Conservation (phyloP, 108 stramenopile species). For the Stephanodiscus triporus region DNA sequence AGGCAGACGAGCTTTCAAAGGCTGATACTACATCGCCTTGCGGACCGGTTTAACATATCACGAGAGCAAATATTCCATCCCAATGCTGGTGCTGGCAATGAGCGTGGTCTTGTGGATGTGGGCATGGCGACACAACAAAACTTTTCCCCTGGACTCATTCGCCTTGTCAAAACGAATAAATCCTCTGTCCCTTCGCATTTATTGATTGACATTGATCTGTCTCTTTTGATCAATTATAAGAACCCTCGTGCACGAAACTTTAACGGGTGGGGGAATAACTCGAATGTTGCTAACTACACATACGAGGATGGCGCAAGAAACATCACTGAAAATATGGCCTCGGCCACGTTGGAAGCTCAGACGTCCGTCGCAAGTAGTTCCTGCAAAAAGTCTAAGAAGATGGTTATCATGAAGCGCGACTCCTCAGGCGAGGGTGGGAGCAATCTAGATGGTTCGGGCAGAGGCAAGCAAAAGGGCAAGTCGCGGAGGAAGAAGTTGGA, state of each 20-base stretch:
- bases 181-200: slow-evolving; percentile 43
- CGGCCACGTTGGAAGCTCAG: slow-evolving; percentile 12
- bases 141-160: slow-evolving; percentile 38
- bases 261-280: slow-evolving; percentile 1
- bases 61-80: slow-evolving; percentile 55
- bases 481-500: slow-evolving; percentile 53
- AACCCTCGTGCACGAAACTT: slow-evolving; percentile 42
- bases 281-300: neutral
- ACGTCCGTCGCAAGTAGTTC: neutral
- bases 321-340: slow-evolving; percentile 23
- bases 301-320: slow-evolving; percentile 23
- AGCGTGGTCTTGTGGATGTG: slow-evolving; percentile 13
- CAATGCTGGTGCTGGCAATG: neutral
- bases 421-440: slow-evolving; percentile 25
- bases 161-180: slow-evolving; percentile 50
- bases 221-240: slow-evolving; percentile 43
- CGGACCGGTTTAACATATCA: slow-evolving; percentile 84
- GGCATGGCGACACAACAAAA: slow-evolving; percentile 1
- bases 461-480: slow-evolving; percentile 34
- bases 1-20: slow-evolving; percentile 87
- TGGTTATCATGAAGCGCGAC: slow-evolving; percentile 59
- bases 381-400: slow-evolving; percentile 51
- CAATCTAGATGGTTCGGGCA: slow-evolving; percentile 21
- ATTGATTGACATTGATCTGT: slow-evolving; percentile 52
- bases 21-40: slow-evolving; percentile 85